Evolutionary conservation across 2,329 filamentous ascomycete genomes (phyloP).

Genomic region (Arthrobotrys conoides): DNA sequence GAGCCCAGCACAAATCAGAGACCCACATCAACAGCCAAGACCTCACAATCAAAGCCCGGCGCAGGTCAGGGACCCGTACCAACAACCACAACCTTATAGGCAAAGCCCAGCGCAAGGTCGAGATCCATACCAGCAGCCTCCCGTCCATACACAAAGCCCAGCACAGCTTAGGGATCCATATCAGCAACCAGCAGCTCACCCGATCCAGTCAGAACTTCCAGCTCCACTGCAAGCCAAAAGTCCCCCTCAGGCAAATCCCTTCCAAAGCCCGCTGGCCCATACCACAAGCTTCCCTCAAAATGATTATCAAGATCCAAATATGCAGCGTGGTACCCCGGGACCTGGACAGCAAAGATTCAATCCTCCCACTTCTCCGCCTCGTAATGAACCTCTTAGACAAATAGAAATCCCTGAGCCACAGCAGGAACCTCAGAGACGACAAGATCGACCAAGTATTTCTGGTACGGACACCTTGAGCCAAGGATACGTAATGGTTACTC

Average conservation of each 20-base stretch:
- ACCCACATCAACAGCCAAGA: constrained; percentile 35
- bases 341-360: constrained; percentile 22
- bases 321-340: constrained; percentile 21
- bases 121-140: constrained; percentile 37
- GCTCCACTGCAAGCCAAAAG: constrained; percentile 25
- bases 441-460: constrained; percentile 29
- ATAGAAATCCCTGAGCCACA: constrained; percentile 46
- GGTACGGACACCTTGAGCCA: constrained; percentile 38
- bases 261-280: constrained; percentile 29
- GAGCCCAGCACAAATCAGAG: constrained; percentile 17
- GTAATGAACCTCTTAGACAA: constrained; percentile 40
- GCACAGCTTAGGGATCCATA: constrained; percentile 18
- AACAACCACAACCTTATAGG: constrained; percentile 23
- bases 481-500: constrained; percentile 57
- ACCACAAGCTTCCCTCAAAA: constrained; percentile 31
- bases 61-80: constrained; percentile 36
- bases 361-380: constrained; percentile 42
- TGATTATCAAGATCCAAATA: constrained; percentile 33
- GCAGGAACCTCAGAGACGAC: constrained; percentile 28
- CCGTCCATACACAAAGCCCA: constrained; percentile 26
- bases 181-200: constrained; percentile 26
- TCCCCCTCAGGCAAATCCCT: constrained; percentile 34
- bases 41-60: constrained; percentile 18
- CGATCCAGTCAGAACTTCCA: constrained; percentile 20
- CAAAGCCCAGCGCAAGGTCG: constrained; percentile 20